Evolutionary conservation across 805 yeast species (phyloP), one percentile per base, ranked within the genome.

Genomic region (Ogataea corticis): DNA sequence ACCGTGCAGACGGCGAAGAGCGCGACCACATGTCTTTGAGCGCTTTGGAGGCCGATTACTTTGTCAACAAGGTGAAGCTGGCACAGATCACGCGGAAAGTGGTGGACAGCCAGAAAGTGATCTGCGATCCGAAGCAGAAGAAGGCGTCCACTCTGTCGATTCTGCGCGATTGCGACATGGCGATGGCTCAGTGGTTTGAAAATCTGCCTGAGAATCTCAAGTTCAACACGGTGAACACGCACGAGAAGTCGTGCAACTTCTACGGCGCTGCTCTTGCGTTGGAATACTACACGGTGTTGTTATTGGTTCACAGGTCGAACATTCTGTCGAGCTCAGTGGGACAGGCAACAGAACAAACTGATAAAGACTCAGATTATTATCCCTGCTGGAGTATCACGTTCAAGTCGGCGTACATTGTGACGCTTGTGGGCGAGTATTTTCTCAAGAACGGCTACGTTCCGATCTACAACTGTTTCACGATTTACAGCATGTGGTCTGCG

Each of bases 381-480:
- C 86, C 88, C 2, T 80, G 87, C 10, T 82, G 88, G 85, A 86
- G 90, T 13, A 83, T 86, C 47, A 85, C 89, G 3, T 85, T 85
- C 69, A 88, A 85, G 61, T 85, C 91, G 1, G 89, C 94, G 1
- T 79, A 87, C 56, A 81, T 84, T 80, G 80, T 86, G 50, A 76
- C 86, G 4, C 71, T 77, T 34, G 81, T 87, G 44, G 73, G 80
- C 23, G 80, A 81, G 39, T 80, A 77, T 46, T 54, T 86, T 46
- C 54, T 72, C 32, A 76, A 73, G 35, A 84, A 87, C 11, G 79
- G 82, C 16, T 71, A 76, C 62, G 69, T 77, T 41, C 79, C 80
- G 13, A 46, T 47, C 23, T 51, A 47, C 33, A 51, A 45, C 12
- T 34, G 49, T 23, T 44, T 55, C 16, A 39, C 56, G 4, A 47